Percentiles rank a stretch among this genome's conserved stretches.
Evolutionary conservation across 129 eudicot species (phyloP).

Genomic region (Solidago caesia): DNA sequence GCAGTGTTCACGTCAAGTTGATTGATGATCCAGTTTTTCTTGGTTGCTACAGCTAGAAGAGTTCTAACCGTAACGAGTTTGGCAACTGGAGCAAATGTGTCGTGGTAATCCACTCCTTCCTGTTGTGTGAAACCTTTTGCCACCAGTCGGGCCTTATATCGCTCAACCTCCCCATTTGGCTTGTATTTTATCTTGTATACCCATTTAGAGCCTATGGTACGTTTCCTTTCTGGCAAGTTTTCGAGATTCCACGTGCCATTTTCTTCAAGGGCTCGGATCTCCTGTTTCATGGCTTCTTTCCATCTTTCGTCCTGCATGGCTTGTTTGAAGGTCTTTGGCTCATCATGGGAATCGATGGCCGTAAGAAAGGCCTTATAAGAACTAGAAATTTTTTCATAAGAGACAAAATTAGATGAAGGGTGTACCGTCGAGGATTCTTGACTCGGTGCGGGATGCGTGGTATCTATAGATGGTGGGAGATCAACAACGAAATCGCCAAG

Average conservation of each 20-base stretch:
- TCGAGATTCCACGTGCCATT: background rate
- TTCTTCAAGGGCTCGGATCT: background rate
- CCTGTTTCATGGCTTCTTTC: background rate
- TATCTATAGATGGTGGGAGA: background rate
- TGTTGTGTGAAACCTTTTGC: too few species aligned
- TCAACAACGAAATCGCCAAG: background rate
- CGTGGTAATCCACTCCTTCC: background rate
- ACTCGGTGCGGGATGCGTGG: background rate
- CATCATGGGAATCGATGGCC: background rate
- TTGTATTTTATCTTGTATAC: background rate
- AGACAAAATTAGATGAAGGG: background rate
- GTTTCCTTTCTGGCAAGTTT: background rate
- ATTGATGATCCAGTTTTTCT: background rate
- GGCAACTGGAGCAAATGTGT: background rate
- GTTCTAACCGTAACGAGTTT: background rate
- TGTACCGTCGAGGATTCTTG: background rate
- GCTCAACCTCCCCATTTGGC: background rate
- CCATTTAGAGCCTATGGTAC: background rate
- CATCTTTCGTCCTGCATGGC: background rate
- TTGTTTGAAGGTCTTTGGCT: background rate
- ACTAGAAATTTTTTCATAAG: background rate
- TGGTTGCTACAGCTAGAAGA: background rate
- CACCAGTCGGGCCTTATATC: too few species aligned
- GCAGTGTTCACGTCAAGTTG: background rate
- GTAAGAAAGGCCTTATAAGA: background rate